Conservation (phyloP, 192 early-diverging fungal species). For the Podila horticola region DNA sequence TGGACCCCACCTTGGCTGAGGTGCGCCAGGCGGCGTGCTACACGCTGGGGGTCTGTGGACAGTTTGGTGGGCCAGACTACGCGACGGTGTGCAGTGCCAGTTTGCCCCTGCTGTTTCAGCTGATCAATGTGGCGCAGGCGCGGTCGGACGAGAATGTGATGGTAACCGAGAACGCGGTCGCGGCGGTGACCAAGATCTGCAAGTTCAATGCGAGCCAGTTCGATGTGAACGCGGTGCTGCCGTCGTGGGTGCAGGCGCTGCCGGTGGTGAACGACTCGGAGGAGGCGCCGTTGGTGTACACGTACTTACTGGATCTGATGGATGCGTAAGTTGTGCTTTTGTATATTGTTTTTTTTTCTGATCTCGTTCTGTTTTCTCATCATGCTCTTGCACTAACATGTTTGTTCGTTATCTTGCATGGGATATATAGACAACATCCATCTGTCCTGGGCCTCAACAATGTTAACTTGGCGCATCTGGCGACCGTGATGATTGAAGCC, state of each 20-base stretch:
- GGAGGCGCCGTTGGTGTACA: constrained; percentile 83
- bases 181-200: constrained; percentile 92
- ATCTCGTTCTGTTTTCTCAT: background rate
- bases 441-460: constrained; percentile 69
- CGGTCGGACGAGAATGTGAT: constrained; percentile 79
- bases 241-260: constrained; percentile 81
- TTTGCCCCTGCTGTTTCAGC: constrained; percentile 78
- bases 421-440: constrained; percentile 63
- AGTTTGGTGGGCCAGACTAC: constrained; percentile 88
- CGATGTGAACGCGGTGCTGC: constrained; percentile 69
- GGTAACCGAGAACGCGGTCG: constrained; percentile 93
- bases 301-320: constrained; percentile 79
- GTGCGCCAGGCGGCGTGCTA: constrained; percentile 96
- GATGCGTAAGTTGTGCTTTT: constrained; percentile 55
- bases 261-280: constrained; percentile 92
- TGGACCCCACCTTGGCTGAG: constrained; percentile 65
- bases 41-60: constrained; percentile 91
- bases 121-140: constrained; percentile 72
- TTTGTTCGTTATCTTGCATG: background rate
- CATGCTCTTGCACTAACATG: background rate
- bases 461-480: constrained; percentile 69
- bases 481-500: constrained; percentile 69
- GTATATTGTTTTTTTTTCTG: background rate
- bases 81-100: constrained; percentile 76
- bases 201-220: constrained; percentile 71